A percentile compares a stretch with the other conserved stretches of the same genome.
These are phyloP conservation scores for Salinomyces thailandicus DNA, from an alignment of 2,329 filamentous ascomycete genomes.

Conservation along the genomic window DNA sequence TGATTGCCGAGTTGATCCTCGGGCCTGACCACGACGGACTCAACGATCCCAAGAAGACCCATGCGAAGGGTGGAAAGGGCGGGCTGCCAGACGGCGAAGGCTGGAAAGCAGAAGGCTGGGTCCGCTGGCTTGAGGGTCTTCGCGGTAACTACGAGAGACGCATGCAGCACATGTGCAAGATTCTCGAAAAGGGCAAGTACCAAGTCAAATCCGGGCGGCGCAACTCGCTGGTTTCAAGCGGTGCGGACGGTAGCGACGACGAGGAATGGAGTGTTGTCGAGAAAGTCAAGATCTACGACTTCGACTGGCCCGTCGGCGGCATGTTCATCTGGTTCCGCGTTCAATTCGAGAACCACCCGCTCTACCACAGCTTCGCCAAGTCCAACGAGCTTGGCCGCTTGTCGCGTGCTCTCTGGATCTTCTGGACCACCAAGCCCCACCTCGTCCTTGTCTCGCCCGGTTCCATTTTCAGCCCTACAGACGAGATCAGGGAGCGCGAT, in stretches of 20 bases:
- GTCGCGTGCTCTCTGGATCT: slow-evolving; percentile 57
- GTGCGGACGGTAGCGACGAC: slow-evolving; percentile 23
- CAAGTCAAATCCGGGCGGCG: slow-evolving; percentile 52
- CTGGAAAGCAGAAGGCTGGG: slow-evolving; percentile 79
- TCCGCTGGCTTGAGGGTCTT: slow-evolving; percentile 80
- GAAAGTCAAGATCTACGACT: slow-evolving; percentile 64
- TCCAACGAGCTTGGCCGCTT: slow-evolving; percentile 42
- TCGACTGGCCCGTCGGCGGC: slow-evolving; percentile 68
- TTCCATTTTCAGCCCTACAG: slow-evolving; percentile 59
- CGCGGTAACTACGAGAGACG: slow-evolving; percentile 74
- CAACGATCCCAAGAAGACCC: slow-evolving; percentile 22
- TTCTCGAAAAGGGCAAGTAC: slow-evolving; percentile 58
- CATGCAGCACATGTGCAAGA: slow-evolving; percentile 68
- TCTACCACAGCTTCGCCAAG: slow-evolving; percentile 45
- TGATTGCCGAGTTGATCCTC: slow-evolving; percentile 68
- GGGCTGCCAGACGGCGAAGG: slow-evolving; percentile 44
- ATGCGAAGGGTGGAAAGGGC: slow-evolving; percentile 33
- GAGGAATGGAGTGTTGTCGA: slow-evolving; percentile 65
- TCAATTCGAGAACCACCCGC: slow-evolving; percentile 61
- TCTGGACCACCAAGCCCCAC: slow-evolving; percentile 58
- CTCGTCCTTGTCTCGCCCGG: slow-evolving; percentile 63
- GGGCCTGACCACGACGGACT: slow-evolving; percentile 51
- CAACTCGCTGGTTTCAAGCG: slow-evolving; percentile 18
- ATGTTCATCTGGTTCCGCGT: slow-evolving; percentile 86
- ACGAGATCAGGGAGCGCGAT: slow-evolving; percentile 45